Percentiles rank a stretch among this genome's conserved stretches.
These are phyloP conservation scores for Aureobasidium melanogenum DNA, from an alignment of 2,329 filamentous ascomycete species.

Conservation along the genomic window DNA sequence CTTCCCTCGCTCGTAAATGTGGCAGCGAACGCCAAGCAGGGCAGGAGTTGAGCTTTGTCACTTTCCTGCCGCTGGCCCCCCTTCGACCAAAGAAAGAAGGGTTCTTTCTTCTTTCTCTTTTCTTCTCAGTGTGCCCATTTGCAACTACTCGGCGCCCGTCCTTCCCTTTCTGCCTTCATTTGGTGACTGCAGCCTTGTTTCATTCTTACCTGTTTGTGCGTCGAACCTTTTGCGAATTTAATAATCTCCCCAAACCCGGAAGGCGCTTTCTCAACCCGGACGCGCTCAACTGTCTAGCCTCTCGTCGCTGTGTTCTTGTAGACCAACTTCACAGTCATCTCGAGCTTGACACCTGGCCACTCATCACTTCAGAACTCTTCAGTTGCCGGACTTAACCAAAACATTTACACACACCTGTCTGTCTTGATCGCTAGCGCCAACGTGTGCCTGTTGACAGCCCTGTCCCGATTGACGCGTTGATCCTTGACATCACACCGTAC, in stretches of 20 bases:
- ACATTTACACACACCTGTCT: slow-evolving; percentile 4
- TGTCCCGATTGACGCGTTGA: slow-evolving; percentile 4
- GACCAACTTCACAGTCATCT: slow-evolving; percentile 8
- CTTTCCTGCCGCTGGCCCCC: background rate
- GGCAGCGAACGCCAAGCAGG: background rate
- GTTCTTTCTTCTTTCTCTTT: slow-evolving; percentile 7
- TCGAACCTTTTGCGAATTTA: background rate
- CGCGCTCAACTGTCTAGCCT: background rate
- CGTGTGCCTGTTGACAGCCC: slow-evolving; percentile 8
- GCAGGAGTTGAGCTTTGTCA: slow-evolving; percentile 1
- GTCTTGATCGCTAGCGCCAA: slow-evolving; percentile 7
- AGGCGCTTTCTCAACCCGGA: background rate
- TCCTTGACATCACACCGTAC: slow-evolving; percentile 7
- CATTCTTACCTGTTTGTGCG: slow-evolving; percentile 10
- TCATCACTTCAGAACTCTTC: background rate
- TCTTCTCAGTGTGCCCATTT: slow-evolving; percentile 4
- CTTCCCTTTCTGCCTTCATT: slow-evolving; percentile 10
- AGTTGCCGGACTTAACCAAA: background rate
- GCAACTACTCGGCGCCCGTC: slow-evolving; percentile 2
- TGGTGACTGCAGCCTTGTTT: slow-evolving; percentile 10
- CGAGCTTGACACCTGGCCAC: slow-evolving; percentile 5
- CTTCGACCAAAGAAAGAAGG: background rate
- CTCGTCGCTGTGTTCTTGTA: slow-evolving; percentile 3
- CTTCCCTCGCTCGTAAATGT: background rate
- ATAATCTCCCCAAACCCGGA: slow-evolving; percentile 2